phyloP scores from a whole-genome alignment of 208 protist genomes.

The Lotmaria passim region DNA sequence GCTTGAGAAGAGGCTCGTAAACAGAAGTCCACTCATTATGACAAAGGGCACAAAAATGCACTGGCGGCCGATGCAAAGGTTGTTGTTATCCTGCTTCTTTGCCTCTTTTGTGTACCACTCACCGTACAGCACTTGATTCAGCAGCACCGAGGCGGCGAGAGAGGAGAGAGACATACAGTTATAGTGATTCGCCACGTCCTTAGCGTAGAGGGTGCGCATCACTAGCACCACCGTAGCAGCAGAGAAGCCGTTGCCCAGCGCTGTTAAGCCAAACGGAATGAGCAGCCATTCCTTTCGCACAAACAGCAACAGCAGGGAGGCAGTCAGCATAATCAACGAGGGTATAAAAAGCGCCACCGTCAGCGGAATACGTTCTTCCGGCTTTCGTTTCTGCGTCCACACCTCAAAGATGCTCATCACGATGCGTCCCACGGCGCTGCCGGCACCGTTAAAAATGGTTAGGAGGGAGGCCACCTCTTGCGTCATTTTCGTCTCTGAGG shows the following conservation, averaged over 20 bases:
- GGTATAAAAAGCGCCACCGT: conserved; percentile 71
- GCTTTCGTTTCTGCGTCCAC: conserved; percentile 56
- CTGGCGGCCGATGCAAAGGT: conserved; percentile 64
- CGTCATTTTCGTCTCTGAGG: conserved; percentile 40
- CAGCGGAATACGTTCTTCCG: conserved; percentile 74
- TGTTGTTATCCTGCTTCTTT: conserved; percentile 40
- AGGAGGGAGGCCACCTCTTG: conserved; percentile 60
- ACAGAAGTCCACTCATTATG: conserved; percentile 49
- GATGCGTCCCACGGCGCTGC: conserved; percentile 72
- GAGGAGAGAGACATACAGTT: conserved; percentile 68
- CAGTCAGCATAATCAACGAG: conserved; percentile 36
- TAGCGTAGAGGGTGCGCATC: conserved; percentile 74
- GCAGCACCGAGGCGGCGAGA: conserved; percentile 51
- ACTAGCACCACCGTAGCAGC: conserved; percentile 76
- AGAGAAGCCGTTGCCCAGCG: conserved; percentile 70
- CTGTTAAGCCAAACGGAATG: conserved; percentile 64
- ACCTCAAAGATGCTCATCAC: conserved; percentile 74
- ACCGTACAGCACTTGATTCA: conserved; percentile 81
- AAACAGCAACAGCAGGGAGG: conserved; percentile 50
- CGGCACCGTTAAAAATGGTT: conserved; percentile 68
- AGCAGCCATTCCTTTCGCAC: conserved; percentile 42
- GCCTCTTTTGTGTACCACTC: conserved; percentile 75
- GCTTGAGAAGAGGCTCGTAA: conserved; percentile 46
- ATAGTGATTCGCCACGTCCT: conserved; percentile 82
- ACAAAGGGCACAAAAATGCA: conserved; percentile 72